Conservation (phyloP, 1,139 yeast genomes). For the Kodamaea suecica region DNA sequence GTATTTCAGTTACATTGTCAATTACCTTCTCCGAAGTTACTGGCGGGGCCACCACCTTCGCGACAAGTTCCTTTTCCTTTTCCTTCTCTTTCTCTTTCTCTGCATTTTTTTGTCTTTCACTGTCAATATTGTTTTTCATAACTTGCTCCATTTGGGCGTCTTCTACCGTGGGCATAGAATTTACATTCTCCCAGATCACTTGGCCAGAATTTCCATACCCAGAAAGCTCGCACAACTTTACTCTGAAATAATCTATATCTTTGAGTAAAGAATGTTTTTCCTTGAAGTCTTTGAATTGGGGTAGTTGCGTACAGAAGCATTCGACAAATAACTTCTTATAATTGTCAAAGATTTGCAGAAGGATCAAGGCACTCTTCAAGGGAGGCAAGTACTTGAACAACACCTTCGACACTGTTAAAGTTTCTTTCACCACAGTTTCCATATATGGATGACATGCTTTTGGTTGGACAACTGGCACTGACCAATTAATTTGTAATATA, state of each 20-base stretch:
- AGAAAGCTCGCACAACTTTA: constrained; percentile 53
- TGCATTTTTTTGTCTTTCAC: constrained; percentile 13
- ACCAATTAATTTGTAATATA: constrained; percentile 50
- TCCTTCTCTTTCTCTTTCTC: constrained; percentile 11
- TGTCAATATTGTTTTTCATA: constrained; percentile 41
- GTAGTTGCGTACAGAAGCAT: constrained; percentile 51
- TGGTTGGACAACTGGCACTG: constrained; percentile 38
- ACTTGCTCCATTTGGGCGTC: constrained; percentile 47
- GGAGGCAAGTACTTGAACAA: constrained; percentile 58
- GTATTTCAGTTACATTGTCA: no score
- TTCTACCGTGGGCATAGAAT: constrained; percentile 51
- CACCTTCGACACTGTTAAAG: constrained; percentile 59
- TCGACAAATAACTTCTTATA: constrained; percentile 57
- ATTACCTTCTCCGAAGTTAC: no score
- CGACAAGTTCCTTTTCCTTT: background rate
- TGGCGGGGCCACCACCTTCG: background rate
- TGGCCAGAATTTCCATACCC: constrained; percentile 70
- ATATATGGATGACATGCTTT: constrained; percentile 58
- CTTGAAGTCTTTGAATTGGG: constrained; percentile 49
- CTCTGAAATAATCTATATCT: constrained; percentile 66
- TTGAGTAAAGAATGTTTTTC: constrained; percentile 53
- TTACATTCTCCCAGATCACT: constrained; percentile 62
- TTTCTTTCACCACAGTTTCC: constrained; percentile 66
- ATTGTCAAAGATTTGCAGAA: constrained; percentile 58
- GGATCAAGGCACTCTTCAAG: constrained; percentile 44